Evolutionary conservation across 345 rosid species (phyloP), one percentile per base, ranked within the genome.

Genomic region (Gossypium sturtianum): DNA sequence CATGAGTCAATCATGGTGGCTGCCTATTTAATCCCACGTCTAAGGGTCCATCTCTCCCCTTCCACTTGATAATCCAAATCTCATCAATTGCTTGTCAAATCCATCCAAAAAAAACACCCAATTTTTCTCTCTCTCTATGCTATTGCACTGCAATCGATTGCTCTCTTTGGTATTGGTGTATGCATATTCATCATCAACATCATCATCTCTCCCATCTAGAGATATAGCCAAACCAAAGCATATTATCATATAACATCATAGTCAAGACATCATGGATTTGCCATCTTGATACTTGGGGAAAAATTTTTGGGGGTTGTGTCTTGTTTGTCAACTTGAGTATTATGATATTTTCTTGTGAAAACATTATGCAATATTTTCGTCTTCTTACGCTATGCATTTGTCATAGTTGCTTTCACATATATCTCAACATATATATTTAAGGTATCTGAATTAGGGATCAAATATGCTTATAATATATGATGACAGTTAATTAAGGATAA

Each of bases 311-410:
- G 43, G 54, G 47, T 17, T 27, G 64, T 11, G 44, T 63, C 7
- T 43, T 43, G 1, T 58, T 49, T 71, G 78, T 84, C 87, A 81
- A 79, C 78, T 34, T 65, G 43, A 68, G 43, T 66, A 84, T 77
- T 79, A 84, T 81, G 62, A 75, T 57, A 4, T 0, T 27, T 54
- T 34, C 43, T 44, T 45, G 51, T 65, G 51, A 15, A 17, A 64
- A 47, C 20, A 43, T 75, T 65, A 59, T 69, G 56, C 54, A 71
- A 59, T 29, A 16, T 48, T 66, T 56, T 79, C 73, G 16, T 69
- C 63, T 71, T 65, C 64, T 5, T 25, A 8, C 41, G 64, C 10
- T 25, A 13, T 25, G 43, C n/a, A 25, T 25, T 60, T 59, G 7
- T 59, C 38, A 22, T 10, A 23, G 62, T 10, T 20, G 16, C 29